Percentiles rank a stretch among this genome's conserved stretches.
Evolutionary conservation across 164 flowering plant species (phyloP).

Genomic region (Nymphaea thermarum): DNA sequence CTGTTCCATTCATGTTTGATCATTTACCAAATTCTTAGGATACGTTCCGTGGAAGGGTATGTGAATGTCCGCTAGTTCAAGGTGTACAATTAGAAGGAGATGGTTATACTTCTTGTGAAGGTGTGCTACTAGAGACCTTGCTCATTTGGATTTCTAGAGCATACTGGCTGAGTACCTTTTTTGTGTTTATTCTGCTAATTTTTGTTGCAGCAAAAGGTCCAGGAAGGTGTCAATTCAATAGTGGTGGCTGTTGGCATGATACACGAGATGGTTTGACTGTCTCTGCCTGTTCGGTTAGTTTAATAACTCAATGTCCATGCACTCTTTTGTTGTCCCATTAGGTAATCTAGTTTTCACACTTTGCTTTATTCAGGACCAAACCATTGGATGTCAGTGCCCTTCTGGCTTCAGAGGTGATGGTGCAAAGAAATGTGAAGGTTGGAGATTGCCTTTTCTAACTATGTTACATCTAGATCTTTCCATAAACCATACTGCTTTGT

Average conservation of each 20-base stretch:
- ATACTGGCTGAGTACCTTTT: neutral
- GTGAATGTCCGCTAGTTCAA: slow-evolving; percentile 83
- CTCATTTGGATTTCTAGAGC: neutral
- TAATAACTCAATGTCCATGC: slow-evolving; percentile 1
- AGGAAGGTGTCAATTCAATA: slow-evolving; percentile 77
- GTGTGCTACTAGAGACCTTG: slow-evolving; percentile 20
- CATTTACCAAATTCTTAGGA: slow-evolving; percentile 51
- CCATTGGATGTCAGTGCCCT: slow-evolving; percentile 65
- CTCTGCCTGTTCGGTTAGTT: slow-evolving; percentile 81
- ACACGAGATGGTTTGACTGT: slow-evolving; percentile 45
- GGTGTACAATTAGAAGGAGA: slow-evolving; percentile 97
- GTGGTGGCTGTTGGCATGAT: slow-evolving; percentile 97
- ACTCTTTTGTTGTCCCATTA: neutral
- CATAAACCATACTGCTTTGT: too few species aligned
- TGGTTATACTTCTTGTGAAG: slow-evolving; percentile 84
- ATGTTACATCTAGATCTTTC: too few species aligned
- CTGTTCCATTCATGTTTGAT: neutral
- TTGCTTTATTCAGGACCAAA: slow-evolving; percentile 36
- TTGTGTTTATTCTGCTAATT: neutral
- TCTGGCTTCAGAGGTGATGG: slow-evolving; percentile 87
- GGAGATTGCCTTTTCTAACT: slow-evolving; percentile 1
- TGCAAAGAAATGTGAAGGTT: slow-evolving; percentile 70
- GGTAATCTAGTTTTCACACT: slow-evolving; percentile 3
- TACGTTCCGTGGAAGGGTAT: slow-evolving; percentile 93
- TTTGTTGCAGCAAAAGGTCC: slow-evolving; percentile 69